phyloP scores from a whole-genome alignment of 345 rosid species.

The Camelina laxa region DNA sequence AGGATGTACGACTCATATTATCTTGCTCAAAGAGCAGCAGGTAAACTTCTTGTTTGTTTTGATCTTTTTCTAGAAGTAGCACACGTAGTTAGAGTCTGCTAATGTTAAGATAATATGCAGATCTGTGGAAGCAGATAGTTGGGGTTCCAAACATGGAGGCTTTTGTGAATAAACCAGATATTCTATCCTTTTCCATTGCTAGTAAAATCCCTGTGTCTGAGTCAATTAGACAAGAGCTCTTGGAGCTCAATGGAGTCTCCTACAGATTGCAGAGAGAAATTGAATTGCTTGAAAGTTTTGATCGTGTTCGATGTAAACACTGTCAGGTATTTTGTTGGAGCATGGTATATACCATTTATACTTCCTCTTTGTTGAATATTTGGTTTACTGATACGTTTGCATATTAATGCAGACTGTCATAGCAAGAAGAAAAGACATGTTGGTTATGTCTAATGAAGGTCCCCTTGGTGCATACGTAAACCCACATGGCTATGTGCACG shows the following conservation, averaged over 20 bases:
- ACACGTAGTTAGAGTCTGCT: conserved; percentile 9
- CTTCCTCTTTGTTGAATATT: conserved; percentile 19
- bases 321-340: conserved; percentile 62
- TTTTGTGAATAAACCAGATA: conserved; percentile 78
- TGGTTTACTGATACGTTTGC: neutral
- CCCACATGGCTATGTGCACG: conserved; percentile 72
- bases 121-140: conserved; percentile 88
- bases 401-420: conserved; percentile 59
- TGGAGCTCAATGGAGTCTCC: conserved; percentile 88
- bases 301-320: conserved; percentile 74
- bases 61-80: neutral
- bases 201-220: conserved; percentile 95
- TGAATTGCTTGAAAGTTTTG: conserved; percentile 72
- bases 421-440: conserved; percentile 91
- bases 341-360: neutral
- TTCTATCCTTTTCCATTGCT: conserved; percentile 81
- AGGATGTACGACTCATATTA: conserved; percentile 78
- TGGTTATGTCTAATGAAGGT: conserved; percentile 96
- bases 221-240: conserved; percentile 88
- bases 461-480: conserved; percentile 98
- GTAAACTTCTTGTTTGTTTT: conserved; percentile 49
- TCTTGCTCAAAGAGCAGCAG: conserved; percentile 92
- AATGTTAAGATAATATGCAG: conserved; percentile 51
- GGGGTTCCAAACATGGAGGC: conserved; percentile 77
- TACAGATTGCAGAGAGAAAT: conserved; percentile 88